A percentile compares a stretch with the other conserved stretches of the same genome.
Conservation (phyloP, 768 basidiomycete species). For the Lactarius quietus region DNA sequence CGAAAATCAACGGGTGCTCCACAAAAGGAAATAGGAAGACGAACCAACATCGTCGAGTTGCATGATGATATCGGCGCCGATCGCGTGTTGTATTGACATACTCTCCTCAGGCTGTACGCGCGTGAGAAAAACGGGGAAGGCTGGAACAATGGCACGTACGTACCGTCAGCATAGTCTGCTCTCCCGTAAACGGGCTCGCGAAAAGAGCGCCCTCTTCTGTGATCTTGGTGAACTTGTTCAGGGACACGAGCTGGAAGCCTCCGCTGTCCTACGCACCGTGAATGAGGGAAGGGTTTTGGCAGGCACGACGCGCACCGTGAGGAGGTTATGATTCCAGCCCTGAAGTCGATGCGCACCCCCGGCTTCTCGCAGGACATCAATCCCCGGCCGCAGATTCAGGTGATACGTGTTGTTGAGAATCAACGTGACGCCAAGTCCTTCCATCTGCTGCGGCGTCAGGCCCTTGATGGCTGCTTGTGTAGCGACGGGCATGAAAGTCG, state of each 20-base stretch:
- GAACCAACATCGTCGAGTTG: constrained; percentile 87
- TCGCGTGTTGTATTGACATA: constrained; percentile 85
- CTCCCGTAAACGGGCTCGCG: constrained; percentile 78
- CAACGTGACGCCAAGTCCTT: constrained; percentile 74
- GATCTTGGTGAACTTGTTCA: constrained; percentile 80
- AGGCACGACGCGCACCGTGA: constrained; percentile 52
- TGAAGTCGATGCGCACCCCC: constrained; percentile 91
- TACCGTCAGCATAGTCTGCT: constrained; percentile 86
- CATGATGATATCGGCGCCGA: constrained; percentile 94
- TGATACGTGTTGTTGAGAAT: constrained; percentile 92
- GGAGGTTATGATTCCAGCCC: constrained; percentile 80
- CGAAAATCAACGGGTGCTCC: constrained; percentile 13
- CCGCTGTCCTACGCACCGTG: constrained; percentile 65
- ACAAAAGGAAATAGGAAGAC: constrained; percentile 29
- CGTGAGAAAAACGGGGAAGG: neutral
- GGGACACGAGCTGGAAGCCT: constrained; percentile 83
- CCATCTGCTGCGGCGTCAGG: constrained; percentile 80
- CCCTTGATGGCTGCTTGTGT: constrained; percentile 93
- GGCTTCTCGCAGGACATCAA: constrained; percentile 62
- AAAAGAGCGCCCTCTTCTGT: constrained; percentile 89
- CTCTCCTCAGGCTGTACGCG: constrained; percentile 76
- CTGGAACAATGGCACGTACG: neutral
- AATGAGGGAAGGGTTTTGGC: constrained; percentile 4
- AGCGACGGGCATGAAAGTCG: constrained; percentile 93
- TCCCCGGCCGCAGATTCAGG: constrained; percentile 80